Evolutionary conservation across 2,329 filamentous ascomycete species (phyloP), one percentile per base, ranked within the genome.

Genomic region (Xylariales sp.): DNA sequence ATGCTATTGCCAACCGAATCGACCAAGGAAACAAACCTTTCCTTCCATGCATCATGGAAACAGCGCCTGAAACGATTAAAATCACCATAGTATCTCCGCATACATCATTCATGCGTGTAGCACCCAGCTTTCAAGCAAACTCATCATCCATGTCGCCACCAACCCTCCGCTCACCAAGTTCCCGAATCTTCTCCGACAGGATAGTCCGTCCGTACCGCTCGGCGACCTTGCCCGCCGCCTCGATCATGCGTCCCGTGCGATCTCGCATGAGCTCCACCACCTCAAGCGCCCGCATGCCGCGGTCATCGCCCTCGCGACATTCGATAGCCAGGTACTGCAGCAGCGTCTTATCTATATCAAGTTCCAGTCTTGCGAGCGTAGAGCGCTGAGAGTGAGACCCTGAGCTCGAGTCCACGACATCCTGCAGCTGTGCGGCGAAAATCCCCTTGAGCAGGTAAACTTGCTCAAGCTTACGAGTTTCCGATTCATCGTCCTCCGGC

Each of bases 241-340:
- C 89, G 44, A 95, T 65, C 87, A 96, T 96, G 61, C 86, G 84
- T 14, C 91, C 91, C 46, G 80, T 86, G 33, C 80, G 74, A 66
- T 97, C 90, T 32, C 77, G 78, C 82, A 98, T 86, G 55, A 98
- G 70, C 47, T 78, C 74, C 21, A 95, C 93, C 55, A 97, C 77
- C 66, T 98, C 94, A 25, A 98, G 70, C 1, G 91, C 91, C 51
- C 91, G 88, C 88, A 96, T 96, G 5, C 90, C 91, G 21, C 86
- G 76, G 48, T 97, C 90, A 62, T 98, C 93, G 32, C 89, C 88
- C 51, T 93, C 88, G 45, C 89, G 81, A 61, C 93, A 98, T 69
- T 97, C 93, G 5, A 84, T 71, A 3, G 88, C 90, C 57, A 98
- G 71, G 60, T 97, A 76, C 68, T 96, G 89, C 49, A 98, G 70